phyloP scores from a whole-genome alignment of 1,284 basidiomycete genomes.

The Boletus smithii region DNA sequence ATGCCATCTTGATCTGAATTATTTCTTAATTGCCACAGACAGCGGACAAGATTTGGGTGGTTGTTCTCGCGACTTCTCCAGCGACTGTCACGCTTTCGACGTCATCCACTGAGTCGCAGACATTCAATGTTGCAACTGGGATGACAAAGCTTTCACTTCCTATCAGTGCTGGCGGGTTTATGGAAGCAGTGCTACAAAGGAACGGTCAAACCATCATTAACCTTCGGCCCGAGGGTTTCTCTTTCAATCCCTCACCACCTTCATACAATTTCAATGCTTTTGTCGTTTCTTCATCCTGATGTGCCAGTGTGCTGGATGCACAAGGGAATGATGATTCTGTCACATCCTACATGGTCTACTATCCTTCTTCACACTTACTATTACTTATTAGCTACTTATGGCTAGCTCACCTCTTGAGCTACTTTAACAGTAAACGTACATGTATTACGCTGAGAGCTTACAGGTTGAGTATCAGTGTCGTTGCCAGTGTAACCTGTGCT shows the following conservation, averaged over 20 bases:
- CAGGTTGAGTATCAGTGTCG: no score
- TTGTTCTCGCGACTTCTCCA: slow-evolving; percentile 60
- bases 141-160: slow-evolving; percentile 64
- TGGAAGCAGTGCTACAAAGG: slow-evolving; percentile 58
- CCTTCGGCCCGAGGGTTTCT: slow-evolving; percentile 47
- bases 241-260: slow-evolving; percentile 49
- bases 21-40: slow-evolving; percentile 31
- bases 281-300: slow-evolving; percentile 38
- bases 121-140: slow-evolving; percentile 54
- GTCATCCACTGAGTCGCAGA: slow-evolving; percentile 42
- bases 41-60: slow-evolving; percentile 59
- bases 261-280: slow-evolving; percentile 68
- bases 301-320: slow-evolving; percentile 9
- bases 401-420: not conserved
- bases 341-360: not conserved
- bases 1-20: slow-evolving; percentile 8
- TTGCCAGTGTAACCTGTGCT: not conserved
- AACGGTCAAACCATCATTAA: slow-evolving; percentile 51
- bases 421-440: not conserved
- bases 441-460: not conserved
- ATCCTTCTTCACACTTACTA: not conserved
- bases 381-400: not conserved
- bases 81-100: slow-evolving; percentile 51
- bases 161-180: slow-evolving; percentile 54
- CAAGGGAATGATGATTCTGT: not conserved